These are phyloP conservation scores for Aspergillus fischeri DNA, from an alignment of 2,329 filamentous ascomycete genomes.

Conservation along the genomic window DNA sequence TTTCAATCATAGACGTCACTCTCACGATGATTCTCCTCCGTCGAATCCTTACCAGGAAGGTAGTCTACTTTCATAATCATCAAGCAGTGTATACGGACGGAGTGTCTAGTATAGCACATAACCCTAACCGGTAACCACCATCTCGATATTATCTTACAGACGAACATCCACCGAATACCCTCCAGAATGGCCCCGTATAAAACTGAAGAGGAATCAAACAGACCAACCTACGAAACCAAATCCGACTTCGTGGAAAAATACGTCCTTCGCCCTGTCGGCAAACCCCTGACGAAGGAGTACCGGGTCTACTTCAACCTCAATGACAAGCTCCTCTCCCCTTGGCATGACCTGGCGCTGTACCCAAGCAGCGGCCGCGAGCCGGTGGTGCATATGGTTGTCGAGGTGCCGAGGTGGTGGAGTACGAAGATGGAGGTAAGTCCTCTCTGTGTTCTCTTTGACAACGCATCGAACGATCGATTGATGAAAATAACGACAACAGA, in stretches of 20 bases:
- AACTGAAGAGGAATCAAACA: neutral
- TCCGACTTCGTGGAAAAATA: conserved; percentile 27
- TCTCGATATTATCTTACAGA: neutral
- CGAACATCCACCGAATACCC: neutral
- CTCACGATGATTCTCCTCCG: neutral
- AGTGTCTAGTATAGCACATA: neutral
- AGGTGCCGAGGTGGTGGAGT: conserved; percentile 94
- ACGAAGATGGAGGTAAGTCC: conserved; percentile 80
- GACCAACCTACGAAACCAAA: conserved; percentile 51
- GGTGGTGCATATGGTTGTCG: conserved; percentile 88
- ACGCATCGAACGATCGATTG: too few relatives aligned
- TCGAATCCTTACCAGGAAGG: neutral
- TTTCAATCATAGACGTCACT: neutral
- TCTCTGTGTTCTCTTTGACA: neutral
- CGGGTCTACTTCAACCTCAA: conserved; percentile 88
- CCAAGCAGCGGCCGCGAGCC: conserved; percentile 77
- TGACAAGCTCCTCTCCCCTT: conserved; percentile 76
- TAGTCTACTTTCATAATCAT: neutral
- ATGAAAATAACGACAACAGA: conserved; percentile 47
- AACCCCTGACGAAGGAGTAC: conserved; percentile 81
- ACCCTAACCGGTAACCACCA: neutral
- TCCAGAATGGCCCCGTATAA: neutral
- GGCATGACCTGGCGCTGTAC: conserved; percentile 89
- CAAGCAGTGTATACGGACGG: neutral
- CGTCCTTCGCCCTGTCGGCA: conserved; percentile 64